These are phyloP conservation scores for Tillandsia fasciculata DNA, from an alignment of 176 grass and related monocot species.

Conservation along the genomic window DNA sequence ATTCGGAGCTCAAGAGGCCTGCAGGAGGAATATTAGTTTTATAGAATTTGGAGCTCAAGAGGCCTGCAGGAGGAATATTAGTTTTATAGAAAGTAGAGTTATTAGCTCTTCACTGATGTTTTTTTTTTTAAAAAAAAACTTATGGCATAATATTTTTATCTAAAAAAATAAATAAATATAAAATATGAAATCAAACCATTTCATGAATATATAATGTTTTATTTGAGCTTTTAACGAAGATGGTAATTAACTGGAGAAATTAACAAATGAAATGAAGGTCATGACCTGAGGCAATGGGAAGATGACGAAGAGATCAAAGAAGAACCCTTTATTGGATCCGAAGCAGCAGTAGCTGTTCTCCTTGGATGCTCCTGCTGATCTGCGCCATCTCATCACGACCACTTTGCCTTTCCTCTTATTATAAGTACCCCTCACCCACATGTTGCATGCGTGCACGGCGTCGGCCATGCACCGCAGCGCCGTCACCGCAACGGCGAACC, in stretches of 20 bases:
- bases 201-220: too few species aligned
- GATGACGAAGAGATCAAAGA: conserved; percentile 66
- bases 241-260: not conserved
- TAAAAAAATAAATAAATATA: too few species aligned
- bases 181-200: too few species aligned
- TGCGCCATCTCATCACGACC: not conserved
- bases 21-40: too few species aligned
- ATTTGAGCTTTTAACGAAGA: not conserved
- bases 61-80: too few species aligned
- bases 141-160: too few species aligned
- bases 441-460: conserved; percentile 62
- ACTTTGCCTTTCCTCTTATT: conserved; percentile 24
- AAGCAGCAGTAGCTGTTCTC: not conserved
- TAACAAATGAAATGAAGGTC: not conserved
- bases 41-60: too few species aligned
- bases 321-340: conserved; percentile 34
- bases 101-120: not conserved
- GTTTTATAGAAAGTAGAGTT: not conserved
- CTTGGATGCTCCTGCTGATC: not conserved
- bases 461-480: conserved; percentile 68
- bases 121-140: not conserved
- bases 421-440: conserved; percentile 29
- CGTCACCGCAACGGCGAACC: conserved; percentile 75
- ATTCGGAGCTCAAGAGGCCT: too few species aligned
- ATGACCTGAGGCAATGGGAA: conserved; percentile 77